Evolutionary conservation across 768 basidiomycete species (phyloP), one percentile per base, ranked within the genome.

Genomic region (Amanita molliuscula): DNA sequence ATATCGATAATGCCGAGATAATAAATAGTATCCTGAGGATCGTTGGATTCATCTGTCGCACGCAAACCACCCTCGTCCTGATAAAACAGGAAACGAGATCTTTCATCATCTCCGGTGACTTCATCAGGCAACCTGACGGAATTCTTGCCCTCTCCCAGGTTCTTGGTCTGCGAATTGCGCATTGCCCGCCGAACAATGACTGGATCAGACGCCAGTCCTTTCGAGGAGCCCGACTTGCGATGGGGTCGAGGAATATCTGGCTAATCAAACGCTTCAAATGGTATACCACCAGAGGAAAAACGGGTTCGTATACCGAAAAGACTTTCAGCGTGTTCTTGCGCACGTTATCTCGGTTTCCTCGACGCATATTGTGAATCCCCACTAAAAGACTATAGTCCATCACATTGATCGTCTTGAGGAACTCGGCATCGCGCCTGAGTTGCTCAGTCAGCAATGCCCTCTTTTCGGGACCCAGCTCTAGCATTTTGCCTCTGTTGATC

Each of bases 1-100:
- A 97, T 98, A 65, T 99, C 96, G 60, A 99, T 99, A 48, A 99
- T 78, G 20, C 96, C 95, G 7, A 97, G 72, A 64, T 97, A 97
- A 65, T 95, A 96, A 49, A 96, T 85, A 42, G 79, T 79, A 55
- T 85, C 83, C 66, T 84, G 65, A 1, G 73, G 65, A 16, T 76
- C 72, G 63, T 98, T 95, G 7, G 65, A 66, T 58, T 97, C 94
- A 63, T 94, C 82, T 15, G 95, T 96, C 31, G 93, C 90, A 28
- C 86, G 76, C 38, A 95, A 61, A 0, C 96, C 96, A 10, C 93
- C 93, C 58, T 98, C 96, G 61, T 99, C 94, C 58, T 94, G 90
- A 61, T 96, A 97, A 66, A 99, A 99, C 23, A 97, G 65, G 62
- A 95, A 91, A 51, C 88, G 78, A 29, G 81, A 73, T 13, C 78